Evolutionary conservation across 257 asterid species (phyloP).

Genomic region (Scutellaria barbata): DNA sequence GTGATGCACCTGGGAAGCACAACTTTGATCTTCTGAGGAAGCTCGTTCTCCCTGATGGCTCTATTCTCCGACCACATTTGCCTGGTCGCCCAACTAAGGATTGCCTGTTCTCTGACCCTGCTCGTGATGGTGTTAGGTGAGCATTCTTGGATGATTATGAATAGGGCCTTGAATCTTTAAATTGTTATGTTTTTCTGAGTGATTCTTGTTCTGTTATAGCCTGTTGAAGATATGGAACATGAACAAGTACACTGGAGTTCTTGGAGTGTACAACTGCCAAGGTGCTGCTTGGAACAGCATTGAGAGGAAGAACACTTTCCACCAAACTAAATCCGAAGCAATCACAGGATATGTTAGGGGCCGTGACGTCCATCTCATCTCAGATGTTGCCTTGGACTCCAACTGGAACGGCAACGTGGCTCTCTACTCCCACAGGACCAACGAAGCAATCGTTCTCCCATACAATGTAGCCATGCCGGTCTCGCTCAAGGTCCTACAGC

Average conservation of each 20-base stretch:
- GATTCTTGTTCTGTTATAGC: constrained; percentile 47
- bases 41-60: constrained; percentile 80
- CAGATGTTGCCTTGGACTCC: constrained; percentile 59
- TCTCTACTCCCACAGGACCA: constrained; percentile 53
- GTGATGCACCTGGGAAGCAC: constrained; percentile 91
- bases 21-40: constrained; percentile 72
- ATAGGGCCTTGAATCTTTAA: background rate
- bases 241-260: constrained; percentile 80
- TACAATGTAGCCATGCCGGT: constrained; percentile 61
- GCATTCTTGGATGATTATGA: constrained; percentile 21
- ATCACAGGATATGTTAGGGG: constrained; percentile 71
- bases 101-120: constrained; percentile 83
- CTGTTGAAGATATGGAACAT: constrained; percentile 89
- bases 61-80: constrained; percentile 79
- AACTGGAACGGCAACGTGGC: constrained; percentile 72
- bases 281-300: constrained; percentile 86
- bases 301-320: constrained; percentile 80
- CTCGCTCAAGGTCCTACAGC: constrained; percentile 81
- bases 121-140: constrained; percentile 87
- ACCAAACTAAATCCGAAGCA: constrained; percentile 59
- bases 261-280: constrained; percentile 88
- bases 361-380: constrained; percentile 72
- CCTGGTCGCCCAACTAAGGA: constrained; percentile 95
- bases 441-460: constrained; percentile 53
- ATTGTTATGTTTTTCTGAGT: constrained; percentile 28